Evolutionary conservation across 768 basidiomycete species (phyloP).

Genomic region (Tulasnella sp.): DNA sequence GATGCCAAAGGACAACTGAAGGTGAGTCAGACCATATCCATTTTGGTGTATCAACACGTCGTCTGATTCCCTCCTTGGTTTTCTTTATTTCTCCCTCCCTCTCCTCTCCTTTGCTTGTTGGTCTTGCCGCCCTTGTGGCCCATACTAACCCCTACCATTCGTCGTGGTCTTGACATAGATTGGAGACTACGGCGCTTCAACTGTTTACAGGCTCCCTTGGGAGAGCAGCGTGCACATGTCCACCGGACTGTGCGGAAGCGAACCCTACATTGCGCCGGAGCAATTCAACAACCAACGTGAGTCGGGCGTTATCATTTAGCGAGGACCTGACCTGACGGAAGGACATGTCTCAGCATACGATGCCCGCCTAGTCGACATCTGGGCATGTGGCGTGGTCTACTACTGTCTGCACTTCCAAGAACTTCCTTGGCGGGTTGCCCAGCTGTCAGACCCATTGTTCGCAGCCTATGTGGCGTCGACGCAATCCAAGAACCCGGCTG

Average conservation of each 20-base stretch:
- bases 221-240: constrained; percentile 94
- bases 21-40: constrained; percentile 34
- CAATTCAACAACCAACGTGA: constrained; percentile 94
- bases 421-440: constrained; percentile 94
- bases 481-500: constrained; percentile 5
- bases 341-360: constrained; percentile 63
- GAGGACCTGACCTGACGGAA: constrained; percentile 24
- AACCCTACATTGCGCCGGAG: constrained; percentile 98
- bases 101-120: constrained; percentile 16
- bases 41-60: not conserved
- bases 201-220: constrained; percentile 98
- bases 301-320: constrained; percentile 32
- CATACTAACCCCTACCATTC: not conserved
- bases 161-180: no score
- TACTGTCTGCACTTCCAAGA: constrained; percentile 98
- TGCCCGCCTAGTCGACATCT: constrained; percentile 92
- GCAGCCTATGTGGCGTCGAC: constrained; percentile 45
- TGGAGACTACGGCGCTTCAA: constrained; percentile 96
- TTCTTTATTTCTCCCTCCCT: constrained; percentile 17
- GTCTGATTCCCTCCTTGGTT: not conserved
- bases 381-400: constrained; percentile 94
- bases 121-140: constrained; percentile 11
- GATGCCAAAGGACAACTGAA: constrained; percentile 86
- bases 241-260: constrained; percentile 91
- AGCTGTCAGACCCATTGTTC: constrained; percentile 68